Base-by-base conservation (phyloP, 345 rosid genomes). In the Euphorbia lathyris region DNA sequence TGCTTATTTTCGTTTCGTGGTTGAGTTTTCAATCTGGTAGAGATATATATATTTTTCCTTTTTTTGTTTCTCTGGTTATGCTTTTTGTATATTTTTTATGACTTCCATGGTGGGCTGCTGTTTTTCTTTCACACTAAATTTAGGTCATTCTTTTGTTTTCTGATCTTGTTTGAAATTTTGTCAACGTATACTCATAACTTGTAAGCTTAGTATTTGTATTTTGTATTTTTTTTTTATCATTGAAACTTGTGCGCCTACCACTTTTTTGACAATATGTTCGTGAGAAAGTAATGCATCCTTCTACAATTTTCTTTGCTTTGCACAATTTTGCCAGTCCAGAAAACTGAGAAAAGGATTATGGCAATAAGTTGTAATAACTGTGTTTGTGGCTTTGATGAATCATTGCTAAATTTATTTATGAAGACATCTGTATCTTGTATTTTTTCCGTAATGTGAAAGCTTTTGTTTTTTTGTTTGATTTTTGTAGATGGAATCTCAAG, bases 401-500 rank as follows among this genome's bases (percentile, higher is more conserved):
- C 11, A 40, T 40, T 40, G 6, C 11, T 9, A 40, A 5, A 9
- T 40, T 40, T 34, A 34, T 2, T 34, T 34, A 34, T 34, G 4
- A 34, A 34, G 4, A 34, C 38, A 34, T 34, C 38, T 2, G 4
- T 34, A 34, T 2, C 38, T 34, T 2, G 38, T 34, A 34, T 34
- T 34, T 34, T 34, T 34, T 34, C 38, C 38, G 6, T 58, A 14
- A 27, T 58, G 19, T 32, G 9, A 25, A 19, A 19, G 61, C 36
- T 61, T 14, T 22, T 43, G 9, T 32, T 52, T n/a, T 14, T 50
- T 11, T 20, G 20, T 66, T 32, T 32, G 16, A 9, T 51, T 36
- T 20, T 22, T 34, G 16, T 27, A 63, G 75, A 72, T 72, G 75
- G 75, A 63, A 53, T 53, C 57, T 63, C 63, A 27, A 52, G 56